A percentile compares a stretch with the other conserved stretches of the same genome.
phyloP scores from a whole-genome alignment of 441 rosid genomes.

The California macrophylla region DNA sequence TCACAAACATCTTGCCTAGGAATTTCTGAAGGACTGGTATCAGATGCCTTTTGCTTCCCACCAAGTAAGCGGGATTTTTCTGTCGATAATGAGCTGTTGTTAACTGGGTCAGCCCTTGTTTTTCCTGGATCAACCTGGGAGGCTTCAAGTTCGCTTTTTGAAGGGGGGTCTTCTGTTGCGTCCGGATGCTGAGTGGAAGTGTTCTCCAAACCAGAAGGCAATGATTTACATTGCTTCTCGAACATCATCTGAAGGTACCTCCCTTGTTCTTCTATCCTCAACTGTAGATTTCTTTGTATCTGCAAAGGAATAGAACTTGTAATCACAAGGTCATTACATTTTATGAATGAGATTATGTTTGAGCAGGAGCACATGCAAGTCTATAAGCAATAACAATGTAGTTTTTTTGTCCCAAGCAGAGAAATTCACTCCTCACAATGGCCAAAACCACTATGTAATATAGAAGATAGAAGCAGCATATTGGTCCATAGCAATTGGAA shows the following conservation, averaged over 20 bases:
- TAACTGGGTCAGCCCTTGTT: conserved; percentile 7
- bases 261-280: conserved; percentile 91
- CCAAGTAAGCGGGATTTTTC: conserved; percentile 22
- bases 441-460: neutral
- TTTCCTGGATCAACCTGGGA: conserved; percentile 26
- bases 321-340: neutral
- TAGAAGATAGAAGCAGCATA: neutral
- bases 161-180: conserved; percentile 23
- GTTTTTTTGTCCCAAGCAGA: neutral
- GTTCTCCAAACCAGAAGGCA: conserved; percentile 41
- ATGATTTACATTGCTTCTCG: conserved; percentile 62
- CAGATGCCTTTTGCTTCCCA: conserved; percentile 23
- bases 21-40: conserved; percentile 21
- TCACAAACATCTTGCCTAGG: conserved; percentile 21
- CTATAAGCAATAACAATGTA: neutral
- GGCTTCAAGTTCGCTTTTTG: conserved; percentile 25
- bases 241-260: conserved; percentile 89
- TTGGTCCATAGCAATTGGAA: neutral
- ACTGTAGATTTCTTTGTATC: conserved; percentile 90
- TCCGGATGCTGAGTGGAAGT: conserved; percentile 23
- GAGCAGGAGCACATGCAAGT: neutral
- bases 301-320: conserved; percentile 23
- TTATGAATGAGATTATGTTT: neutral
- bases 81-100: conserved; percentile 17
- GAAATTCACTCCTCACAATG: conserved; percentile 1